phyloP scores from a whole-genome alignment of 768 basidiomycete genomes.

The Mycena leptocephala region DNA sequence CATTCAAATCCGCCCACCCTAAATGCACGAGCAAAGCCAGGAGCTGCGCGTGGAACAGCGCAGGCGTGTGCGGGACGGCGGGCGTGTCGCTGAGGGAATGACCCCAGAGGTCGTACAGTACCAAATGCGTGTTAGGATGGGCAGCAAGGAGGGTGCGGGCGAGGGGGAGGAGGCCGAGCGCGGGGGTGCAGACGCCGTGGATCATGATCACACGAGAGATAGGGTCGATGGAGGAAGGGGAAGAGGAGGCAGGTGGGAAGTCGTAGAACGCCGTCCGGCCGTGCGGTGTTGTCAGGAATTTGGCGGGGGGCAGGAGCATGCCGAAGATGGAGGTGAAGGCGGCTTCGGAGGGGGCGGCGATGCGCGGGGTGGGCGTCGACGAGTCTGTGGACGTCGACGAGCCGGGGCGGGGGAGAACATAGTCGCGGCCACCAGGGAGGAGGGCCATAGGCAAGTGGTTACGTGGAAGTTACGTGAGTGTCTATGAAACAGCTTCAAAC shows the following conservation, averaged over 20 bases:
- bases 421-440: not conserved
- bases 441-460: not conserved
- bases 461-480: too few relatives aligned
- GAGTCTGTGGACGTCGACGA: too few relatives aligned
- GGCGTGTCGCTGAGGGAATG: too few relatives aligned
- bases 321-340: not conserved
- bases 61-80: not conserved
- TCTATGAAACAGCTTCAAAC: too few relatives aligned
- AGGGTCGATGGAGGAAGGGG: not conserved
- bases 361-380: too few relatives aligned
- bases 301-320: not conserved
- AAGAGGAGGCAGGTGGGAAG: not conserved
- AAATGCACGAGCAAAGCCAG: not conserved
- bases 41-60: not conserved
- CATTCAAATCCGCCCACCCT: not conserved
- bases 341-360: too few relatives aligned
- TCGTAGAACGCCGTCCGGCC: not conserved
- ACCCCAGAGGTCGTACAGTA: too few relatives aligned
- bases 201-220: not conserved
- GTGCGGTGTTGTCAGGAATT: not conserved
- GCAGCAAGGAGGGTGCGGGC: too few relatives aligned
- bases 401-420: too few relatives aligned
- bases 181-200: not conserved
- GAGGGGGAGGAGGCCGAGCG: too few relatives aligned
- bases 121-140: too few relatives aligned